These are phyloP conservation scores for Cupressus sempervirens DNA, from an alignment of 75 land plant species.

Conservation along the genomic window DNA sequence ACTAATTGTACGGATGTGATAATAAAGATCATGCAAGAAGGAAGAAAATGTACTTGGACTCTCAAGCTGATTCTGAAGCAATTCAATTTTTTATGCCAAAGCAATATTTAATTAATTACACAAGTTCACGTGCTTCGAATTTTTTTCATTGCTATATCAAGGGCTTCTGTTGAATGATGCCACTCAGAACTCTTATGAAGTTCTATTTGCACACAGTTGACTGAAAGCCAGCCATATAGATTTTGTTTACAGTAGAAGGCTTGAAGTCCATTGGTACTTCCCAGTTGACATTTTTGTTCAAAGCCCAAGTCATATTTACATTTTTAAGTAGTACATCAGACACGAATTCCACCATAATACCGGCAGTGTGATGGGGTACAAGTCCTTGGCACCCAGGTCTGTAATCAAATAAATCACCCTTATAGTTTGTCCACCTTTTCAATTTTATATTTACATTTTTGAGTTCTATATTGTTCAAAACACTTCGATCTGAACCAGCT, in stretches of 20 bases:
- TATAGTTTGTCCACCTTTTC: slow-evolving; percentile 59
- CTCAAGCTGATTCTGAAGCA: background rate
- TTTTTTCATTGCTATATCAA: background rate
- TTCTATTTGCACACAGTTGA: slow-evolving; percentile 23
- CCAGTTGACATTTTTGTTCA: slow-evolving; percentile 25
- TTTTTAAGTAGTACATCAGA: slow-evolving; percentile 49
- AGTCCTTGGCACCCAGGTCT: slow-evolving; percentile 88
- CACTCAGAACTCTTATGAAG: background rate
- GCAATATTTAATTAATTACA: background rate
- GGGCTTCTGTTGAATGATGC: background rate
- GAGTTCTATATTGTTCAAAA: slow-evolving; percentile 46
- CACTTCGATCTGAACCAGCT: slow-evolving; percentile 56
- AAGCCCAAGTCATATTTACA: slow-evolving; percentile 65
- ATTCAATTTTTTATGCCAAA: background rate
- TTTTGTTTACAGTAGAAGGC: slow-evolving; percentile 49
- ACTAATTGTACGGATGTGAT: background rate
- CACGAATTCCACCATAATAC: slow-evolving; percentile 72
- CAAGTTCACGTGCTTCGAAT: background rate
- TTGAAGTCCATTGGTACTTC: slow-evolving; percentile 52
- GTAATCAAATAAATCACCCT: slow-evolving; percentile 64
- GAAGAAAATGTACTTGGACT: background rate
- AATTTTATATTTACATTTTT: slow-evolving; percentile 56
- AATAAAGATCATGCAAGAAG: background rate
- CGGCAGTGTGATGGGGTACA: slow-evolving; percentile 60
- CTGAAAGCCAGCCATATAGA: slow-evolving; percentile 38